Evolutionary conservation across 73 alveolate genomes (phyloP), one percentile per base, ranked within the genome.

Genomic region (Tetrahymena thermophila): DNA sequence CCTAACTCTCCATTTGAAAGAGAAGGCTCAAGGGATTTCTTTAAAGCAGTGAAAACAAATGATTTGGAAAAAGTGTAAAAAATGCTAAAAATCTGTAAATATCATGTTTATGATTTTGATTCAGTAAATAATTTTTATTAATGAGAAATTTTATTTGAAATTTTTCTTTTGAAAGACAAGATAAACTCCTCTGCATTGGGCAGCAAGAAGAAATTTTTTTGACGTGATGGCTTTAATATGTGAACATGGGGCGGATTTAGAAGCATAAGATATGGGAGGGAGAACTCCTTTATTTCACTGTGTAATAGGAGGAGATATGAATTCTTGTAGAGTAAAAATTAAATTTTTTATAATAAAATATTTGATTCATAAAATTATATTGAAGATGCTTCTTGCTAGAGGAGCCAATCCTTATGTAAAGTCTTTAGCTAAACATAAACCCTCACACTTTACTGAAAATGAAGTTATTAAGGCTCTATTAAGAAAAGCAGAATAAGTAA

Each of bases 221-320:
- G 85, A 96, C 94, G 94, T 95, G 40, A 71, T 96, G 35, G 89
- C 96, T 34, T 94, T 95, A 94, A 94, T 96, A 28, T 85, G 96
- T 34, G 95, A 96, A 21, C 95, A 96, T 56, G 98, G 98, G 40
- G 98, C 97, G 1, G 96, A 96, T 95, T 93, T 96, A 56, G 96
- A 96, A 93, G 97, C 98, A 17, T 93, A 94, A 85, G 98, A 96
- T 95, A 96, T 96, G 58, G 97, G 97, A 35, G 98, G 98, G 3
- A 85, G 98, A 83, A 96, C 98, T 2, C 96, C 98, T 31, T 37
- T 96, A 10, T 93, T 71, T 42, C 37, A 28, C 4, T 71, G 89
- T 71, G 89, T 71, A 31, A 71, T 28, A 19, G 89, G 89, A 3
- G 89, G 89, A 23, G 35, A 71, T 71, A 0, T 71, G 31, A 71